Evolutionary conservation across 2,329 filamentous ascomycete genomes (phyloP), one percentile per base, ranked within the genome.

Genomic region (Colletotrichum shisoi): DNA sequence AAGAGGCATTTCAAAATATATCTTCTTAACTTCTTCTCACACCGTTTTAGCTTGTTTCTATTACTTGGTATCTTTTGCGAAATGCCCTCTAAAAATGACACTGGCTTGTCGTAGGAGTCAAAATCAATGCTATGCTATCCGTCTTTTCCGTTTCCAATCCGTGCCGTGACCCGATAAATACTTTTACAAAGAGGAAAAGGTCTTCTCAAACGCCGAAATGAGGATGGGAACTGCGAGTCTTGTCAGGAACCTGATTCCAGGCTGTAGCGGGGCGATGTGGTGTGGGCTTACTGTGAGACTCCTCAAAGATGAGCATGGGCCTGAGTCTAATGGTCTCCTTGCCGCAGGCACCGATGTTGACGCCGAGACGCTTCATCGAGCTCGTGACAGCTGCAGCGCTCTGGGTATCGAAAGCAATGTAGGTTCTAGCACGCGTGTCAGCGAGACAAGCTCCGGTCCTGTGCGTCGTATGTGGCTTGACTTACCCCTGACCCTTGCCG

Each of bases 301-400:
- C 85, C 82, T 91, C 88, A 82, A 94, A 94, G 74, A 94, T 87
- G 73, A 94, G 80, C 91, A 94, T 94, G 11, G 91, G 91, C 71
- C 91, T 83, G 76, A 94, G 79, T 67, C 91, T 80, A 21, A 94
- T 88, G 15, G 91, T 91, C 69, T 78, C 80, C 75, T 84, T 84
- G 37, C 91, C 91, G 72, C 85, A 88, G n/a, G 90, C 91, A 70
- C 91, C 91, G 74, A 94, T 88, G 79, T 93, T 94, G 74, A 94
- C 81, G 68, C 91, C 91, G 3, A 90, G 81, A 2, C 78, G 80
- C 85, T 93, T 94, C 71, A 89, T 90, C 78, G 86, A 87, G 77
- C 82, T 86, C 69, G 94, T 78, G 73, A 94, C 86, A 71, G 87
- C 85, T 70, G 91, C 90, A 49, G 91, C 81, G 71, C 88, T 81